Evolutionary conservation across 768 basidiomycete species (phyloP), one percentile per base, ranked within the genome.

Genomic region (Russula sp.): DNA sequence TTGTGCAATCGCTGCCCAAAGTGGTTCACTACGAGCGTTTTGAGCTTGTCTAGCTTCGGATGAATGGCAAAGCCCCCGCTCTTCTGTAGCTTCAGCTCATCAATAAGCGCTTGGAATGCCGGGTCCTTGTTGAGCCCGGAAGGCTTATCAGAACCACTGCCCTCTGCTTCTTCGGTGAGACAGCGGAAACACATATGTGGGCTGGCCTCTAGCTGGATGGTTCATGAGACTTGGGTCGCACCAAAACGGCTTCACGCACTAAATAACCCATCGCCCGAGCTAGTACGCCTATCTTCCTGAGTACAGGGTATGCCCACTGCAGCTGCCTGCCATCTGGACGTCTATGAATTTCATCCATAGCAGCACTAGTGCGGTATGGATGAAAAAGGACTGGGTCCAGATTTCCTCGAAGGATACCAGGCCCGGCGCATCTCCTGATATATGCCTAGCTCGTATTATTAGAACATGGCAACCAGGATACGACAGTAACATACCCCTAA

Each of bases 31-130:
- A 93, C 76, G 34, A 98, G 77, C 3, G 78, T 76, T 61, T 85
- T 85, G 11, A 96, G 80, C 62, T 81, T 86, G 52, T 93, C 92
- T 85, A 98, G 88, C 77, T 99, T 99, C 4, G 96, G 96, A 74
- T 99, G 96, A 57, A 81, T 72, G 1, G 79, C 72, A 69, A 87
- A 85, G 4, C 85, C 86, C 9, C 74, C 73, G 57, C 69, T 73
- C 61, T 75, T 74, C 70, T 85, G 82, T n/a, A 70, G 70, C 57
- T 89, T 84, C 18, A 95, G 78, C 70, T 91, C 88, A 40, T 76
- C 72, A 67, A 94, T 78, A 32, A 94, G 74, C 34, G 79, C 80
- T 68, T 84, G 81, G 66, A 91, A 91, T 44, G 79, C 76, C 0
- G 82, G 74, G 67, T 89, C 82, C 14, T 80, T 77, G 45, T 75